A percentile compares a stretch with the other conserved stretches of the same genome.
These are phyloP conservation scores for Elsinoe australis DNA, from an alignment of 2,329 filamentous ascomycete genomes.

Conservation along the genomic window DNA sequence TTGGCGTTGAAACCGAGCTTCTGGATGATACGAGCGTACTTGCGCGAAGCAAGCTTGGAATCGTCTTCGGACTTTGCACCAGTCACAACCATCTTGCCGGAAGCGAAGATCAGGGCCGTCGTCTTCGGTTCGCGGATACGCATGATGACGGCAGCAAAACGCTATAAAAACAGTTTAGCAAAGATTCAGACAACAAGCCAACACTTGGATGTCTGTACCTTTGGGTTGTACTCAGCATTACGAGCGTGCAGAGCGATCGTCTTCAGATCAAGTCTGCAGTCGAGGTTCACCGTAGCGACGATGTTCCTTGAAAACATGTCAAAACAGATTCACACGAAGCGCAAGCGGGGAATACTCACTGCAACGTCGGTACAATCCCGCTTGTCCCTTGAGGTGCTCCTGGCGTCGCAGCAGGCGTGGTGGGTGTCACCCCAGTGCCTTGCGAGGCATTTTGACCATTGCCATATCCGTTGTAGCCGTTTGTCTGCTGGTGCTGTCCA, in stretches of 20 bases:
- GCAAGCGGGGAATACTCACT: slow-evolving; percentile 65
- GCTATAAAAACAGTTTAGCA: slow-evolving; percentile 53
- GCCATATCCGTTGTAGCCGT: slow-evolving; percentile 42
- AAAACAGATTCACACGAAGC: slow-evolving; percentile 25
- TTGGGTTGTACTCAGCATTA: slow-evolving; percentile 97
- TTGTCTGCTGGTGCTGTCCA: slow-evolving; percentile 45
- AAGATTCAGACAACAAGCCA: slow-evolving; percentile 23
- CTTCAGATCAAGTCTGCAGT: slow-evolving; percentile 95
- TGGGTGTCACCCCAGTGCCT: slow-evolving; percentile 75
- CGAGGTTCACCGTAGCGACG: slow-evolving; percentile 95
- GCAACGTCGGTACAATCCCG: slow-evolving; percentile 85
- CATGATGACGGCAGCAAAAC: slow-evolving; percentile 99
- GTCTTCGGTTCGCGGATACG: slow-evolving; percentile 99
- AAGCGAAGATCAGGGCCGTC: slow-evolving; percentile 94
- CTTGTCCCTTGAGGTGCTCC: slow-evolving; percentile 73
- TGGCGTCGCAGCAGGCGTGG: slow-evolving; percentile 86
- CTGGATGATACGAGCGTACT: slow-evolving; percentile 98
- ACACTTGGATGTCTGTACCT: slow-evolving; percentile 53
- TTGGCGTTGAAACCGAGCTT: slow-evolving; percentile 99
- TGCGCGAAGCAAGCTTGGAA: slow-evolving; percentile 90
- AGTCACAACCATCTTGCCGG: slow-evolving; percentile 98
- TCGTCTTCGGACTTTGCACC: slow-evolving; percentile 61
- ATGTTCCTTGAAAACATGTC: slow-evolving; percentile 74
- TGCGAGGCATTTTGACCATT: slow-evolving; percentile 39
- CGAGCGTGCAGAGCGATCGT: slow-evolving; percentile 96